These are phyloP conservation scores for Zhuliangozyma parablackwelliae DNA, from an alignment of 1,139 yeast genomes.

Conservation along the genomic window DNA sequence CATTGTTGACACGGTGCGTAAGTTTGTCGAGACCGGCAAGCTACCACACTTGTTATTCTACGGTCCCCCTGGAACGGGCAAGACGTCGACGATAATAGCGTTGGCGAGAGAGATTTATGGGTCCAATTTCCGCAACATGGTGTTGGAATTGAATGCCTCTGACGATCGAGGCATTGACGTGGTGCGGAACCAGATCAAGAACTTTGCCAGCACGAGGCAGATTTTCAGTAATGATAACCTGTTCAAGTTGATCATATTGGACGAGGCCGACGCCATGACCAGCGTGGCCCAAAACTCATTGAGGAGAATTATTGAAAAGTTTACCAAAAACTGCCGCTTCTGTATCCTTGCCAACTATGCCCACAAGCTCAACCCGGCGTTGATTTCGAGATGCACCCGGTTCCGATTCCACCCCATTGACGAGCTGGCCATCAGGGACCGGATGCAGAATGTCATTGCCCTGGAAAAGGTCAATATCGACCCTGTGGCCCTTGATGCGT, in stretches of 20 bases:
- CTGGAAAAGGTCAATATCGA: constrained; percentile 59
- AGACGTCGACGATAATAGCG: constrained; percentile 90
- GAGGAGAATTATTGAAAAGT: constrained; percentile 87
- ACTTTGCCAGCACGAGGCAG: constrained; percentile 86
- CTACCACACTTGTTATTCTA: constrained; percentile 88
- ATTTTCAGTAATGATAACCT: constrained; percentile 62
- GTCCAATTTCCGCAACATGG: constrained; percentile 78
- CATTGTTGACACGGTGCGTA: constrained; percentile 74
- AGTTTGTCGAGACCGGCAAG: constrained; percentile 77
- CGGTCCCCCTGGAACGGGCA: constrained; percentile 99
- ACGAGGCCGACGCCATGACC: constrained; percentile 99
- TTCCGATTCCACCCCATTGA: constrained; percentile 87
- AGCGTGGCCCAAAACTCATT: constrained; percentile 90
- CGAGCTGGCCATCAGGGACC: constrained; percentile 58
- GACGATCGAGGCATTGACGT: constrained; percentile 88
- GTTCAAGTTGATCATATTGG: constrained; percentile 85
- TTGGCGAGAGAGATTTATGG: constrained; percentile 92
- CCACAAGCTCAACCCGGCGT: constrained; percentile 92
- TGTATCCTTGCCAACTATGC: constrained; percentile 96
- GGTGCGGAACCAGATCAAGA: constrained; percentile 78
- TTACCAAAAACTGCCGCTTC: constrained; percentile 90
- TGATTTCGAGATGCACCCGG: constrained; percentile 89
- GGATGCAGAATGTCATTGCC: constrained; percentile 65
- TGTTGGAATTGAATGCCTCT: constrained; percentile 82
- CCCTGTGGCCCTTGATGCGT: constrained; percentile 58